phyloP scores from a whole-genome alignment of 306 rosid species.

The Cucurbita argyrosperma region DNA sequence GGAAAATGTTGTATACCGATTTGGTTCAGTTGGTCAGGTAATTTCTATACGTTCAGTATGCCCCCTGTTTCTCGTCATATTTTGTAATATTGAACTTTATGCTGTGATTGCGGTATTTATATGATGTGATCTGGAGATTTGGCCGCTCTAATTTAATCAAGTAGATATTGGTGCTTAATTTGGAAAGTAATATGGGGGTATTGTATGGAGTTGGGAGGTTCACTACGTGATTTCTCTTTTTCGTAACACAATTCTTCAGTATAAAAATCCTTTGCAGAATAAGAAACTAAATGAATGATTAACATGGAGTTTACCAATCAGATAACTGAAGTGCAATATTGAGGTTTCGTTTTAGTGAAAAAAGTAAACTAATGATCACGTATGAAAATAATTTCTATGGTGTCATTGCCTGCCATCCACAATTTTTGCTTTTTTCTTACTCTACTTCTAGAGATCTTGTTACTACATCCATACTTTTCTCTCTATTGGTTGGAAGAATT shows the following conservation, averaged over 20 bases:
- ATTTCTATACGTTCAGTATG: neutral
- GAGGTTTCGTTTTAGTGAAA: neutral
- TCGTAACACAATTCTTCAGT: neutral
- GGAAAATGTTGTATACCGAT: slow-evolving; percentile 69
- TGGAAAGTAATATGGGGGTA: neutral
- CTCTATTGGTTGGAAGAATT: neutral
- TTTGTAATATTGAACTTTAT: neutral
- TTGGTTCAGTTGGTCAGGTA: slow-evolving; percentile 99
- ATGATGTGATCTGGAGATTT: neutral
- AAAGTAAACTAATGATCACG: neutral
- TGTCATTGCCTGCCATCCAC: neutral
- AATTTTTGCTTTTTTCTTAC: neutral
- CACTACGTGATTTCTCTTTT: neutral
- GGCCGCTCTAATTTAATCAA: neutral
- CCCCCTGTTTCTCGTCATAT: neutral
- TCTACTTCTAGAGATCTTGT: neutral
- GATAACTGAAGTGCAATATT: neutral
- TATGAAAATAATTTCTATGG: neutral
- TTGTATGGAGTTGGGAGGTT: neutral
- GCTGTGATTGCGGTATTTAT: neutral
- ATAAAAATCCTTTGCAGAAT: neutral
- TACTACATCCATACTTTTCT: neutral
- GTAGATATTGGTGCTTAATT: neutral
- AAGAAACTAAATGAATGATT: neutral
- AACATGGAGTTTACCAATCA: neutral